A percentile compares a stretch with the other conserved stretches of the same genome.
These are phyloP conservation scores for Russula earlei DNA, from an alignment of 768 basidiomycete genomes.

Conservation along the genomic window DNA sequence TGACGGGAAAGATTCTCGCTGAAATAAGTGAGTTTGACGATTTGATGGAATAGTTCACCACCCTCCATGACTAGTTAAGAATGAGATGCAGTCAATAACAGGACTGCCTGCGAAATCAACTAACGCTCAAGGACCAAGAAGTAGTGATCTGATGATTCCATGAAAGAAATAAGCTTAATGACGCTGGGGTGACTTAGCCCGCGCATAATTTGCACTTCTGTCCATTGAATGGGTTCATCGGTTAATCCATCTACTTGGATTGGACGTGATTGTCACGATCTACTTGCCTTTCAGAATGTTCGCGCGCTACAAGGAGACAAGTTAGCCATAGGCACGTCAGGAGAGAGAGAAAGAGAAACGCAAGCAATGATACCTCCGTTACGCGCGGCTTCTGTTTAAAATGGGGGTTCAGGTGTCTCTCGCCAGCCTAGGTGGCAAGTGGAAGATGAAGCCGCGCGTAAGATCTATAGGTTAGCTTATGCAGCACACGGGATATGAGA, in stretches of 20 bases:
- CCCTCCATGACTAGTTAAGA: conserved; percentile 77
- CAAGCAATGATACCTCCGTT: conserved; percentile 76
- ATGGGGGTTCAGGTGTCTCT: conserved; percentile 86
- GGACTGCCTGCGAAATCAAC: conserved; percentile 25
- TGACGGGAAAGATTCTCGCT: conserved; percentile 95
- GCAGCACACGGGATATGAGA: conserved; percentile 21
- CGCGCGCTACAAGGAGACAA: conserved; percentile 57
- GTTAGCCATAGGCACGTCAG: conserved; percentile 19
- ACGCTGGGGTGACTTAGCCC: conserved; percentile 87
- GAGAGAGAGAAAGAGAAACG: conserved; percentile 15
- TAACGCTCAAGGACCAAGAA: conserved; percentile 86
- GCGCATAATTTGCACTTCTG: conserved; percentile 99
- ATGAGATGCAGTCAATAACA: not conserved
- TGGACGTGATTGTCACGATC: not conserved
- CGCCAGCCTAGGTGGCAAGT: conserved; percentile 55
- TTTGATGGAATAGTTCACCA: conserved; percentile 97
- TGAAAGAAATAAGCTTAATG: conserved; percentile 86
- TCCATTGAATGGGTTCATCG: not conserved
- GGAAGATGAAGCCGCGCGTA: conserved; percentile 21
- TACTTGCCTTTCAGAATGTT: conserved; percentile 87
- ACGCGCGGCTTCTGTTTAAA: conserved; percentile 97
- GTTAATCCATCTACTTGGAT: not conserved
- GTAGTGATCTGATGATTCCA: conserved; percentile 87
- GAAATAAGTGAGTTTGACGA: conserved; percentile 98
- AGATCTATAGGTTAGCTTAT: conserved; percentile 22